A percentile compares a stretch with the other conserved stretches of the same genome.
Evolutionary conservation across 2,329 filamentous ascomycete genomes (phyloP).

Genomic region (Fusarium verticillioides): DNA sequence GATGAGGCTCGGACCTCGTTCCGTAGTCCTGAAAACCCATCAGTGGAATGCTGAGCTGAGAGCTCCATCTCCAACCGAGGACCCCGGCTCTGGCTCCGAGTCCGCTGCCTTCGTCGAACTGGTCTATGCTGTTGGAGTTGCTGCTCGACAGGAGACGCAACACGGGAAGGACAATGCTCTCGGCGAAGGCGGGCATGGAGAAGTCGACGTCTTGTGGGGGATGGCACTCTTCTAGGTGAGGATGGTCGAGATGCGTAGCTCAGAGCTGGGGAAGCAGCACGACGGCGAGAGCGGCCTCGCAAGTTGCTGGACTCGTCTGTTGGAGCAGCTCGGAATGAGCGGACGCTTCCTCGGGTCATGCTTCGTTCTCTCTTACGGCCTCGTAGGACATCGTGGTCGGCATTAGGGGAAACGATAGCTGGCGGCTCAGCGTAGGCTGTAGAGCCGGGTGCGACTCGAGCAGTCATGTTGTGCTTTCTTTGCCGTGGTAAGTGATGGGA

Average conservation of each 20-base stretch:
- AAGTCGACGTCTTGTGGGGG: constrained; percentile 55
- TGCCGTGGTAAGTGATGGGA: neutral
- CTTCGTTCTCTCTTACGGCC: constrained; percentile 56
- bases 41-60: constrained; percentile 38
- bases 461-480: constrained; percentile 40
- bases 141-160: constrained; percentile 50
- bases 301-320: constrained; percentile 57
- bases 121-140: constrained; percentile 43
- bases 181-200: constrained; percentile 56
- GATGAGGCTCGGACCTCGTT: constrained; percentile 49
- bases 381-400: constrained; percentile 48
- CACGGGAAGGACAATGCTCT: constrained; percentile 57
- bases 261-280: constrained; percentile 52
- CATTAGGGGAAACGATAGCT: constrained; percentile 33
- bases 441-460: constrained; percentile 32
- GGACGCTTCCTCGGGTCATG: constrained; percentile 48
- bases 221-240: constrained; percentile 50
- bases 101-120: constrained; percentile 51
- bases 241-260: constrained; percentile 48
- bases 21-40: constrained; percentile 48
- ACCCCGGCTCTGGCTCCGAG: constrained; percentile 53
- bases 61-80: constrained; percentile 47
- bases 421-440: constrained; percentile 41
- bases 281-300: constrained; percentile 54
- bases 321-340: constrained; percentile 45